A percentile compares a stretch with the other conserved stretches of the same genome.
phyloP scores from a whole-genome alignment of 352 stramenopile genomes.

The Pythium periplocum region DNA sequence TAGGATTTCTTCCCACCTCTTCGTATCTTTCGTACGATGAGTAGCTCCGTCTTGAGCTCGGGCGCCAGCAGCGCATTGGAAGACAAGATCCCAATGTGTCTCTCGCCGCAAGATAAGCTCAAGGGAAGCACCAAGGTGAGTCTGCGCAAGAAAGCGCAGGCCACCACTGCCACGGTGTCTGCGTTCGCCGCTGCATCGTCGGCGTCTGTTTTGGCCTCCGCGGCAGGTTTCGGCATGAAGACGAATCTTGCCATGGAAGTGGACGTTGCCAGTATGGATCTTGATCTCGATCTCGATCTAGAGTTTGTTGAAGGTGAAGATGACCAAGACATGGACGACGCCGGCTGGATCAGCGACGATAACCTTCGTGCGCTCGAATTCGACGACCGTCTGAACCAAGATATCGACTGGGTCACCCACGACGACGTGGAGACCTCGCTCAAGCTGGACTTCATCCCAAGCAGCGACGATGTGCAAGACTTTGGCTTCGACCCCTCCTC shows the following conservation, averaged over 20 bases:
- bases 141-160: slow-evolving; percentile 30
- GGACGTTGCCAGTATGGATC: slow-evolving; percentile 6
- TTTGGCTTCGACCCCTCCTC: slow-evolving; percentile 55
- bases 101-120: slow-evolving; percentile 69
- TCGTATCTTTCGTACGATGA: too few species aligned
- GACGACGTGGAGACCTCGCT: slow-evolving; percentile 63
- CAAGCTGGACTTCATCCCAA: slow-evolving; percentile 47
- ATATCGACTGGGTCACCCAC: slow-evolving; percentile 78
- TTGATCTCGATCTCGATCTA: slow-evolving; percentile 13
- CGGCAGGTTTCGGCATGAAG: background rate
- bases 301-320: slow-evolving; percentile 9
- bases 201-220: background rate
- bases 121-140: slow-evolving; percentile 21
- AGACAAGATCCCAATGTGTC: slow-evolving; percentile 51
- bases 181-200: background rate
- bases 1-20: too few species aligned
- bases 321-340: slow-evolving; percentile 30
- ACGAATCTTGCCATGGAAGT: slow-evolving; percentile 7
- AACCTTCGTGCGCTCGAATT: slow-evolving; percentile 70
- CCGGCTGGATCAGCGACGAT: slow-evolving; percentile 74
- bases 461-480: slow-evolving; percentile 44
- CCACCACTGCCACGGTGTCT: background rate
- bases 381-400: slow-evolving; percentile 68
- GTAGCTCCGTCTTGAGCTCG: background rate
- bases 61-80: slow-evolving; percentile 9